These are phyloP conservation scores for Penicillium longicatenatum DNA, from an alignment of 495 filamentous ascomycete species.

Conservation along the genomic window DNA sequence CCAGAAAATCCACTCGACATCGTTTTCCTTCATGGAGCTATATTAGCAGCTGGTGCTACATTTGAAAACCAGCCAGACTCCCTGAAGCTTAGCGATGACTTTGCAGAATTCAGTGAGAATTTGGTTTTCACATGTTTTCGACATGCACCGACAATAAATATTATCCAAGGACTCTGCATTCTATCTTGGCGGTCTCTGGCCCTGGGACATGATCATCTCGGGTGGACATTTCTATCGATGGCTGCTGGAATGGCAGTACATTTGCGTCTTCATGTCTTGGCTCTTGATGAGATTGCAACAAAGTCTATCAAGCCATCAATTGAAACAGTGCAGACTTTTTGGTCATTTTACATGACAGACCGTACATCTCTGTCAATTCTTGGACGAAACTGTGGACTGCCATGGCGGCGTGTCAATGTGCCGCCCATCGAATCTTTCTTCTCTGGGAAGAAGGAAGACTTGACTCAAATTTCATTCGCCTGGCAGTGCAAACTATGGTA, in stretches of 20 bases:
- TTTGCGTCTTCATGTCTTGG: constrained; percentile 13
- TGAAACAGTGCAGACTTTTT: constrained; percentile 11
- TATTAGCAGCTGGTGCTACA: constrained; percentile 13
- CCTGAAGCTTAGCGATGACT: constrained; percentile 3
- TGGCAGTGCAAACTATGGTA: constrained; percentile 19
- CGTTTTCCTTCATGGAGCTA: constrained; percentile 9
- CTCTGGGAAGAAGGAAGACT: not conserved
- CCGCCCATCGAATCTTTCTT: constrained; percentile 10
- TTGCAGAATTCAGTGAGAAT: constrained; percentile 12
- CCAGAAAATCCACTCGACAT: constrained; percentile 6
- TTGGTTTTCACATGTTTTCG: constrained; percentile 12
- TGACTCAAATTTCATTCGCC: constrained; percentile 12
- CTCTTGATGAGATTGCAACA: constrained; percentile 7
- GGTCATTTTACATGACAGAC: constrained; percentile 18
- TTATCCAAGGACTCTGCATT: constrained; percentile 14
- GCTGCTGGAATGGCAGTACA: constrained; percentile 16
- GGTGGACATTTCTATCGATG: constrained; percentile 14
- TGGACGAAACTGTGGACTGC: constrained; percentile 13
- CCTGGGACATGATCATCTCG: constrained; percentile 12
- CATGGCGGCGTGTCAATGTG: constrained; percentile 14
- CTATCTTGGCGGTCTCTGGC: constrained; percentile 14
- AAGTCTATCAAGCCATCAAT: not conserved
- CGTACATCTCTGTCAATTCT: constrained; percentile 13
- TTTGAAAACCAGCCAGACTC: constrained; percentile 10
- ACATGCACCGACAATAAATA: constrained; percentile 10